Evolutionary conservation across 768 basidiomycete species (phyloP), one percentile per base, ranked within the genome.

Genomic region (Kwoniella botswanensis): DNA sequence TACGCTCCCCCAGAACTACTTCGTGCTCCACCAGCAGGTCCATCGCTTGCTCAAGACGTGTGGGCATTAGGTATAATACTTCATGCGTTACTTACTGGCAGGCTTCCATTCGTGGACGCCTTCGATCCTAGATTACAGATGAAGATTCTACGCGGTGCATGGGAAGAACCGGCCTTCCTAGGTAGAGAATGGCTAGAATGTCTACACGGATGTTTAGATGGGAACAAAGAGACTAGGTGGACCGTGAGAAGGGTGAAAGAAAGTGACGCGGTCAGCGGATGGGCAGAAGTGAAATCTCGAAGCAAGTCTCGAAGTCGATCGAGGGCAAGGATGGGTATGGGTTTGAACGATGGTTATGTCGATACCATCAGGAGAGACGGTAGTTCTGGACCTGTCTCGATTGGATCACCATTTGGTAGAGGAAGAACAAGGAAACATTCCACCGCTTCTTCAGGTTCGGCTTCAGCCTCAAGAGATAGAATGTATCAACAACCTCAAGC

Each of bases 51-150:
- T 0, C 93, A 94, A 79, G 97, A 99, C 74, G 90, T 98, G 35
- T 99, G 97, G 97, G 94, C 97, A 0, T 85, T 98, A 2, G 97
- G 97, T 0, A 90, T 94, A 65, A 87, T 97, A 72, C 88, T 99
- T 1, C 93, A 94, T 79, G 89, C 91, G 9, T 86, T 99, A 1
- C 87, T 98, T 21, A 90, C 90, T 0, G 94, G 94, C 2, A 86
- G 86, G n/a, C 85, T 98, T 7, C 97, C 97, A 0, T 98, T 98
- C 82, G 85, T 81, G 43, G 96, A 99, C 83, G 85, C 91, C 0
- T 99, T 92, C 77, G 96, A 99, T 82, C 94, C 94, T 1, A 86
- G 96, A 43, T 83, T 98, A 68, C 91, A 93, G 63, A 90, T 93
- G 88, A 95, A 95, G 84, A 96, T 99, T 69, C 80, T 96, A 9